Evolutionary conservation across 2,329 filamentous ascomycete genomes (phyloP).

Genomic region (Epicoccum nigrum): DNA sequence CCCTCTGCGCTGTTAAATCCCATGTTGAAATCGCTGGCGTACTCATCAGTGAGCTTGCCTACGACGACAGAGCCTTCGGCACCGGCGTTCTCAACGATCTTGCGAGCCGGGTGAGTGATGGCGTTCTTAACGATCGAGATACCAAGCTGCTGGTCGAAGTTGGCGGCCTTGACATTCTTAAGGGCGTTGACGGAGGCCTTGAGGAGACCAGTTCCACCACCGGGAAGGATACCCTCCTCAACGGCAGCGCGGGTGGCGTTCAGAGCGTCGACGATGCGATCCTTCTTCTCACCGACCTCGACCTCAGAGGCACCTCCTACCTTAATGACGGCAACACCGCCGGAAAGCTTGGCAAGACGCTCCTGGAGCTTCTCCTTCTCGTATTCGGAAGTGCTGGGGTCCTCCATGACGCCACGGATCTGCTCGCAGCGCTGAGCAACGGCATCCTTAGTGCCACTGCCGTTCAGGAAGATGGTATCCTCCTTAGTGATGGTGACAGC

Average conservation of each 20-base stretch:
- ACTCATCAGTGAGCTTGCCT: conserved; percentile 97
- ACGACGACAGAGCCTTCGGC: conserved; percentile 95
- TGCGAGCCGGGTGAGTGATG: conserved; percentile 92
- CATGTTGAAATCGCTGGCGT: conserved; percentile 91
- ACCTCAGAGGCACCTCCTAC: conserved; percentile 97
- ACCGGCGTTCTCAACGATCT: conserved; percentile 97
- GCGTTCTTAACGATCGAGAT: conserved; percentile 97
- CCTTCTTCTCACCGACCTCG: conserved; percentile 99
- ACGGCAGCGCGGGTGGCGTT: conserved; percentile 98
- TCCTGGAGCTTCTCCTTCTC: conserved; percentile 99
- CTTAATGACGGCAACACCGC: conserved; percentile 99
- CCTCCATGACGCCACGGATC: conserved; percentile 94
- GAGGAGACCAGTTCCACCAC: conserved; percentile 96
- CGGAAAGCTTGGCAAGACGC: conserved; percentile 98
- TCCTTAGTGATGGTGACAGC: conserved; percentile 99
- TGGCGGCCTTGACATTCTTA: conserved; percentile 79
- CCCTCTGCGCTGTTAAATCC: conserved; percentile 96
- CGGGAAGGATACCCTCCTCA: conserved; percentile 98
- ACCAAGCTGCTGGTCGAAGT: conserved; percentile 99
- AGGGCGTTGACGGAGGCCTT: conserved; percentile 95
- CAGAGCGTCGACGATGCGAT: conserved; percentile 96
- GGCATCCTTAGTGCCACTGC: conserved; percentile 90
- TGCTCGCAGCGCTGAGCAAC: conserved; percentile 97
- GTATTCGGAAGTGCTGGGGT: conserved; percentile 95
- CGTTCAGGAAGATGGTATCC: conserved; percentile 98